Conservation (phyloP, 345 rosid species). For the Rhodamnia argentea region DNA sequence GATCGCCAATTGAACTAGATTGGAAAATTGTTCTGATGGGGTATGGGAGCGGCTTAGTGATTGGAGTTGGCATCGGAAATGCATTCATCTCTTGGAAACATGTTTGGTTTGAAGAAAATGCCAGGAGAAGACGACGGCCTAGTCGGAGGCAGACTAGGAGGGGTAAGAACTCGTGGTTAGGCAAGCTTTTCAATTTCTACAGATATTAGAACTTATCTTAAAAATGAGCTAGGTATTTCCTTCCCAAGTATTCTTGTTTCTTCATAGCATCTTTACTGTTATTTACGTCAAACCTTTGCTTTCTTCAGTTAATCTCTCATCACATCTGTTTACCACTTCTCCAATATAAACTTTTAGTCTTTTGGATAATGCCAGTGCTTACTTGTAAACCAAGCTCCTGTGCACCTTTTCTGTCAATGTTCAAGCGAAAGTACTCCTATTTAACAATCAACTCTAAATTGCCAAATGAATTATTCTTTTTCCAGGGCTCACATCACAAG, state of each 20-base stretch:
- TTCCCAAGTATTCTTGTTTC: not conserved
- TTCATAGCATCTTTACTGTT: not conserved
- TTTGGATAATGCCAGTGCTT: too few species aligned
- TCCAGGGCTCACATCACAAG: not conserved
- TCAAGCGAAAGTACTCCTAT: not conserved
- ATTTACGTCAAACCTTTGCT: not conserved
- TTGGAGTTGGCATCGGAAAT: constrained; percentile 4
- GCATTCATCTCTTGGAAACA: not conserved
- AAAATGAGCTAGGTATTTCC: not conserved
- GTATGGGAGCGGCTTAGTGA: constrained; percentile 5
- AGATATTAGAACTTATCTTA: not conserved
- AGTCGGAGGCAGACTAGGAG: not conserved
- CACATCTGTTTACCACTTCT: not conserved
- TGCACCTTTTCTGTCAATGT: too few species aligned
- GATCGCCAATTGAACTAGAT: not conserved
- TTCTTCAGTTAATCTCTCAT: not conserved
- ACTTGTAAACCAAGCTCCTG: too few species aligned
- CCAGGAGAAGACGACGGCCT: not conserved
- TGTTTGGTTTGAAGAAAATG: not conserved
- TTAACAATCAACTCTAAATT: not conserved
- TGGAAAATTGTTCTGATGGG: constrained; percentile 10
- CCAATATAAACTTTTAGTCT: not conserved
- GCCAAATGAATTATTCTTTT: not conserved
- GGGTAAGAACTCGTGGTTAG: not conserved
- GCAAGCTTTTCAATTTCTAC: not conserved